phyloP scores from a whole-genome alignment of 306 rosid genomes.

The Cicer chorassanicum region DNA sequence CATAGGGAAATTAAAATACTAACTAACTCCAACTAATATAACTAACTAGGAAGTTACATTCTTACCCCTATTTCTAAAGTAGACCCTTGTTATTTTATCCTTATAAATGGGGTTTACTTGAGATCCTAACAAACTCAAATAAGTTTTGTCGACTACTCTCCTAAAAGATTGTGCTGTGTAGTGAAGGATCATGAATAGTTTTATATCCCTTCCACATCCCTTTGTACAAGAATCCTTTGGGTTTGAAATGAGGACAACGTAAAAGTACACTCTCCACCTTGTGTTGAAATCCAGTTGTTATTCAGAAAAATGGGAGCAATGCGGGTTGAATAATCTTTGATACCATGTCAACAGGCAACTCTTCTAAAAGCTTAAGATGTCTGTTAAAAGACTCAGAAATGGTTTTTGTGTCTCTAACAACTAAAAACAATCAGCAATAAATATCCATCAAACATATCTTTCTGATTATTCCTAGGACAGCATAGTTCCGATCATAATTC shows the following conservation, averaged over 20 bases:
- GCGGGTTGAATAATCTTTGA: background rate
- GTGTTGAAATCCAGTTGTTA: conserved; percentile 1
- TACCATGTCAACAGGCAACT: background rate
- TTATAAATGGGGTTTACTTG: too few species aligned
- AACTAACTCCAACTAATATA: too few species aligned
- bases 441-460: background rate
- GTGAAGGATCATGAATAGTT: background rate
- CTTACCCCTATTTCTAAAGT: too few species aligned
- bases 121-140: background rate
- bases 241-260: background rate
- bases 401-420: conserved; percentile 2
- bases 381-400: background rate
- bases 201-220: background rate
- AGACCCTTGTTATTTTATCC: too few species aligned
- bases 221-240: background rate
- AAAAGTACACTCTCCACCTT: background rate
- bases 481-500: background rate
- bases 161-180: background rate
- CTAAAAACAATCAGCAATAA: background rate
- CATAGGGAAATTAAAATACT: too few species aligned
- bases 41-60: too few species aligned
- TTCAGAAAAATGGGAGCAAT: background rate
- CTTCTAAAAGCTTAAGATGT: background rate
- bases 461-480: background rate
- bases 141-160: background rate